phyloP scores from a whole-genome alignment of 768 basidiomycete species.

The Tricholoma saponaceum region DNA sequence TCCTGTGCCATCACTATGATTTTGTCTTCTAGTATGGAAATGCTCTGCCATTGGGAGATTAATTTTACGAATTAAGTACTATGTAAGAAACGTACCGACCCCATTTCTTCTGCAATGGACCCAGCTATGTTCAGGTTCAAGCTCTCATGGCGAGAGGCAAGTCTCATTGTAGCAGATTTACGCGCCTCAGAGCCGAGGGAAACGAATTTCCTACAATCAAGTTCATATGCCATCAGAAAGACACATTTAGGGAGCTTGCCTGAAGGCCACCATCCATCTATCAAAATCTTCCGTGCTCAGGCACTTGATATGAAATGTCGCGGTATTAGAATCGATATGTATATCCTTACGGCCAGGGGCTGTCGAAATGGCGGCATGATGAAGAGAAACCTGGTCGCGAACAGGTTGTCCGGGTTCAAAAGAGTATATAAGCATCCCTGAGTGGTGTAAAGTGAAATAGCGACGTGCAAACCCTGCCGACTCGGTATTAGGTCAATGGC shows the following conservation, averaged over 20 bases:
- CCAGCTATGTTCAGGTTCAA: slow-evolving; percentile 45
- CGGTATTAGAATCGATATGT: slow-evolving; percentile 70
- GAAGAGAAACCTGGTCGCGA: slow-evolving; percentile 64
- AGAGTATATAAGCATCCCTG: slow-evolving; percentile 72
- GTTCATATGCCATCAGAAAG: neutral
- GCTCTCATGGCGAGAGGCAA: slow-evolving; percentile 38
- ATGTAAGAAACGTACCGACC: slow-evolving; percentile 39
- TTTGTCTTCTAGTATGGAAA: slow-evolving; percentile 55
- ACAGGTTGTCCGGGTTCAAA: slow-evolving; percentile 67
- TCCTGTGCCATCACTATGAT: slow-evolving; percentile 41
- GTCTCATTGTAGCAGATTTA: slow-evolving; percentile 38
- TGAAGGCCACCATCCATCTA: slow-evolving; percentile 70
- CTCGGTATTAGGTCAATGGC: neutral
- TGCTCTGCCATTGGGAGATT: slow-evolving; percentile 36
- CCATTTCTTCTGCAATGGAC: slow-evolving; percentile 62
- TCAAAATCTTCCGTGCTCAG: slow-evolving; percentile 67
- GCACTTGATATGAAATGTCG: slow-evolving; percentile 82
- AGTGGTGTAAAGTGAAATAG: slow-evolving; percentile 67
- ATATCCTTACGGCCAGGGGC: slow-evolving; percentile 72
- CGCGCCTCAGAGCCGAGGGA: slow-evolving; percentile 43
- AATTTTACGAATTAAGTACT: neutral
- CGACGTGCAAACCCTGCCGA: slow-evolving; percentile 75
- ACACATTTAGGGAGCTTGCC: slow-evolving; percentile 30
- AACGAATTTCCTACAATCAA: slow-evolving; percentile 53
- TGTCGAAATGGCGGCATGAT: slow-evolving; percentile 75